Conservation (phyloP, 2,329 filamentous ascomycete species). For the Passalora sequoiae region DNA sequence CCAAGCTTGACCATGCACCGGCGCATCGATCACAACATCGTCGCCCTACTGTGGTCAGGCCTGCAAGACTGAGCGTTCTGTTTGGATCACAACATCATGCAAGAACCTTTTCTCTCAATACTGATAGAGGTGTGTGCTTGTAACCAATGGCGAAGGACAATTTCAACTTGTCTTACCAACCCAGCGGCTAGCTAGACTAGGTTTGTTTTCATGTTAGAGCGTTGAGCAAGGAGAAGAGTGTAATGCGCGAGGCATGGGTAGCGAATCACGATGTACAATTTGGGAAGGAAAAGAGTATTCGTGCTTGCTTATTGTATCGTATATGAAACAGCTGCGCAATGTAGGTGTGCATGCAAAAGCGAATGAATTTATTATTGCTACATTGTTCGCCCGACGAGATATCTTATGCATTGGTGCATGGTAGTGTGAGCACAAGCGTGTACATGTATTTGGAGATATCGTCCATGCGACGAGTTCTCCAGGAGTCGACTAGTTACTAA, state of each 20-base stretch:
- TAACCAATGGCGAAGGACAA: conserved; percentile 1
- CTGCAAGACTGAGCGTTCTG: conserved; percentile 10
- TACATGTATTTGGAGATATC: no score
- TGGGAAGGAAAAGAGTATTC: neutral
- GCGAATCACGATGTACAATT: neutral
- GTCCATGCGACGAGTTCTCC: no score
- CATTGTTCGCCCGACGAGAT: no score
- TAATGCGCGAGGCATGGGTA: neutral
- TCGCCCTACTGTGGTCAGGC: conserved; percentile 11
- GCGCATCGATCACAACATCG: conserved; percentile 24
- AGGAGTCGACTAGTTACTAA: no score
- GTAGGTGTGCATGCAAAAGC: neutral
- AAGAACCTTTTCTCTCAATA: conserved; percentile 3
- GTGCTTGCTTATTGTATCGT: no score
- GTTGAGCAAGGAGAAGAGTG: neutral
- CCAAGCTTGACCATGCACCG: conserved; percentile 11
- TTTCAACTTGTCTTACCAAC: conserved; percentile 5
- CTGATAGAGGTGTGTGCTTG: neutral
- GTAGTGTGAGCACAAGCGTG: no score
- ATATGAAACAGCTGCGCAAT: no score
- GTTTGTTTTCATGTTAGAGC: neutral
- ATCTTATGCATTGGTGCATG: no score
- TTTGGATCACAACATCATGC: conserved; percentile 20
- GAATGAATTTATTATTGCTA: neutral
- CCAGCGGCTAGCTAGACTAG: neutral